Conservation (phyloP, 176 grass and related monocot genomes). For the Carex scoparia region DNA sequence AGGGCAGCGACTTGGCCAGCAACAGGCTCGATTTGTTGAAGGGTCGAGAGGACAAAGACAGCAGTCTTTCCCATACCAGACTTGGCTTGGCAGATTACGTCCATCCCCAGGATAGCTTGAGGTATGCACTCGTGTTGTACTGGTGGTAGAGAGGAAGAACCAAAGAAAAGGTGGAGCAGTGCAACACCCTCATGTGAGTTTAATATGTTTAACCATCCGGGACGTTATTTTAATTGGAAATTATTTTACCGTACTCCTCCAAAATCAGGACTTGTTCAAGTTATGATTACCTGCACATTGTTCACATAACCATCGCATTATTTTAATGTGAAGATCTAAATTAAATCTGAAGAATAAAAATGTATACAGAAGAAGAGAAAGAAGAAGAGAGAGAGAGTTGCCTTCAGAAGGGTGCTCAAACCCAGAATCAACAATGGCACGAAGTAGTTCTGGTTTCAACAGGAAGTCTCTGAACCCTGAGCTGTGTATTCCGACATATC, state of each 20-base stretch:
- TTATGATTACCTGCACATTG: slow-evolving; percentile 71
- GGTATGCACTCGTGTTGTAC: slow-evolving; percentile 99
- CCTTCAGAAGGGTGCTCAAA: slow-evolving; percentile 99
- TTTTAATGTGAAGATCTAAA: background rate
- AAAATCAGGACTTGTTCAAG: slow-evolving; percentile 48
- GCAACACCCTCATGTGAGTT: slow-evolving; percentile 75
- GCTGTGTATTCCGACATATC: slow-evolving; percentile 98
- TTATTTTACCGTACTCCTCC: slow-evolving; percentile 70
- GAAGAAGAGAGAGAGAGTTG: slow-evolving; percentile 12
- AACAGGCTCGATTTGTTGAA: slow-evolving; percentile 91
- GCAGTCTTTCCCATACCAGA: slow-evolving; percentile 99
- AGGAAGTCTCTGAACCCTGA: slow-evolving; percentile 97
- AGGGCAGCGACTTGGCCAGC: slow-evolving; percentile 86
- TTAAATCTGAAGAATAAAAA: background rate
- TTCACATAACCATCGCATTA: background rate
- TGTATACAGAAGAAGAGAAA: background rate
- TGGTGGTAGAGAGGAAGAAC: slow-evolving; percentile 68
- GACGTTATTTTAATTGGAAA: slow-evolving; percentile 82
- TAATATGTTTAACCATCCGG: slow-evolving; percentile 66
- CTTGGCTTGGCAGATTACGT: slow-evolving; percentile 98
- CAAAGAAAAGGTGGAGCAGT: slow-evolving; percentile 56
- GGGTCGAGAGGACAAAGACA: slow-evolving; percentile 89
- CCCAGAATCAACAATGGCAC: slow-evolving; percentile 91
- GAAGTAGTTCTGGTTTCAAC: slow-evolving; percentile 94
- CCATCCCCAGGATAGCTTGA: slow-evolving; percentile 99